Evolutionary conservation across 139 green algal genomes (phyloP).

Genomic region (Yamagishiella unicocca): DNA sequence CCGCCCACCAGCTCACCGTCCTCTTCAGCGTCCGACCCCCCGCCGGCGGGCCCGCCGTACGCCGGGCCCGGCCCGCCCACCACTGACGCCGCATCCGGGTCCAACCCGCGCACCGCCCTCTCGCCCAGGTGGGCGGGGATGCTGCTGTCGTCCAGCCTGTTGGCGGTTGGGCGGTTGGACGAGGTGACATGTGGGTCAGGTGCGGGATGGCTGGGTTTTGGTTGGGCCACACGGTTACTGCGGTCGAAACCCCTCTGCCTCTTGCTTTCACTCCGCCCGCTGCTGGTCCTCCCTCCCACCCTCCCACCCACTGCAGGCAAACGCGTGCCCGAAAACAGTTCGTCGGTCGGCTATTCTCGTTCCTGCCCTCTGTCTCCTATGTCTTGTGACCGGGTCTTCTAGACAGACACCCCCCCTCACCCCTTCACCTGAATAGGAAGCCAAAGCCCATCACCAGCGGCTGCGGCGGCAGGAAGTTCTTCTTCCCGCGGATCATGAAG

Average conservation of each 20-base stretch:
- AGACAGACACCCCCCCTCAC: too few species aligned
- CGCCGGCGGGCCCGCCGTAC: background rate
- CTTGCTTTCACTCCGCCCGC: too few species aligned
- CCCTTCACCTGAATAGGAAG: constrained; percentile 82
- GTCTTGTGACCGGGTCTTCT: too few species aligned
- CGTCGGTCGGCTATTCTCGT: too few species aligned
- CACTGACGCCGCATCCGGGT: constrained; percentile 23
- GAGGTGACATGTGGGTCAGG: too few species aligned
- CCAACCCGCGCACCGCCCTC: constrained; percentile 60
- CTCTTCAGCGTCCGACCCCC: constrained; percentile 14
- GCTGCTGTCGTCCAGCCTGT: constrained; percentile 83
- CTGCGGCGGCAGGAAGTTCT: constrained; percentile 97
- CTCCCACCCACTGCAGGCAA: too few species aligned
- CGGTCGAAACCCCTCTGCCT: too few species aligned
- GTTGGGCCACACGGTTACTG: too few species aligned
- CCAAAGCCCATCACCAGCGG: constrained; percentile 94
- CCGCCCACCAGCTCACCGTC: constrained; percentile 35
- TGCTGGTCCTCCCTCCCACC: too few species aligned
- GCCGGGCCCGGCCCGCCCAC: constrained; percentile 20
- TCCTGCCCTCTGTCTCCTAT: too few species aligned
- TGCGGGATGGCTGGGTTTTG: too few species aligned
- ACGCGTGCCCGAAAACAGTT: too few species aligned
- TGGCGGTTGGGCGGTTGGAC: background rate
- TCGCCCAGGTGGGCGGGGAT: constrained; percentile 89
- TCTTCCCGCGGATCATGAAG: constrained; percentile 96